Base-by-base conservation (phyloP, 108 stramenopile species). In the Nitzschia palea region DNA sequence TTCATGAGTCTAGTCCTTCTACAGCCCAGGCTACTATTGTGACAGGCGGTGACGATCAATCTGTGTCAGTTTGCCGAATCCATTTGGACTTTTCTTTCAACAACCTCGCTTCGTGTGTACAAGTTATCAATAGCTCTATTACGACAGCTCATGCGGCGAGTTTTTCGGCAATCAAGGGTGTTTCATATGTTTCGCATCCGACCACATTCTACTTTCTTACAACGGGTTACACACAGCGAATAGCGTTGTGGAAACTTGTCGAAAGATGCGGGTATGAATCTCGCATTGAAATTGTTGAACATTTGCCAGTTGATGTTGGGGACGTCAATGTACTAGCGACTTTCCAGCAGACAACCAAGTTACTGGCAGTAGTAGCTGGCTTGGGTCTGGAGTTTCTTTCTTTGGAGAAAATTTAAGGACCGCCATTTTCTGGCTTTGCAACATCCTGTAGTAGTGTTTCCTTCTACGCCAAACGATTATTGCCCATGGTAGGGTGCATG, bases 31-130 rank as follows among this genome's bases (percentile, higher is more conserved):
- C 17, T 45, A 20, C 30, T 26, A 82, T 33, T 44, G 71, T 10
- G 42, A 74, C 76, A 5, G 87, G 82, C 9, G 87, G 90, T n/a
- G 90, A 92, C 52, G 90, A 92, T 52, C 87, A 92, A 78, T 53
- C 87, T 29, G 25, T 81, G 60, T 48, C 37, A 51, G 9, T 35
- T 69, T 50, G 58, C 45, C 15, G 29, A 33, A 32, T 73, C 4
- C 33, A 22, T 5, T 30, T 57, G 23, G 53, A 50, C 33, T n/a
- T 37, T 23, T 17, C 14, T 10, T 26, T 18, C 25, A 2, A 51
- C 33, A 8, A 40, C 36, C 42, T 44, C 33, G 25, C n/a, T 44
- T 34, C 70, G n/a, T n/a, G n/a, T n/a, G n/a, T n/a, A 18, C 18
- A 35, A 12, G 18, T 35, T 20, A 43, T 20, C 27, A n/a, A 48